Evolutionary conservation across 73 alveolate genomes (phyloP).

Genomic region (Tetrahymena thermophila): DNA sequence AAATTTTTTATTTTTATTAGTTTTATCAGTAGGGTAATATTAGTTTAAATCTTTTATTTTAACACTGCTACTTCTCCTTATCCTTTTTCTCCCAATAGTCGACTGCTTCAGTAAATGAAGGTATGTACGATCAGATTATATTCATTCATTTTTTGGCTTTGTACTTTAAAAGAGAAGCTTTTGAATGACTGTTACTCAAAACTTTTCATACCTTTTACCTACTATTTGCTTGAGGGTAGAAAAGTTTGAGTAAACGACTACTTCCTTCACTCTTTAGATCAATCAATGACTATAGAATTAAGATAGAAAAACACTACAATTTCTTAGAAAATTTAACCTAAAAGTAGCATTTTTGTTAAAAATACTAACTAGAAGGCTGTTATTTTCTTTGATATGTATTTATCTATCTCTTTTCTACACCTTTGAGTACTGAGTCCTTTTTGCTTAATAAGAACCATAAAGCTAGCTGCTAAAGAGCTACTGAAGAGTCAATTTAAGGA

Average conservation of each 20-base stretch:
- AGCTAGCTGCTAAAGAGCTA: neutral
- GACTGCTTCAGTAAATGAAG: neutral
- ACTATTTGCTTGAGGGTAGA: neutral
- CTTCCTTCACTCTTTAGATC: neutral
- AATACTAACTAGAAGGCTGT: neutral
- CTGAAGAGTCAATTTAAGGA: neutral
- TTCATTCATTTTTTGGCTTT: too few species aligned
- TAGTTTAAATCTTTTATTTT: too few species aligned
- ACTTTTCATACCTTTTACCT: neutral
- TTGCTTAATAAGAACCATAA: neutral
- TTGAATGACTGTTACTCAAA: neutral
- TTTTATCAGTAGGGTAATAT: too few species aligned
- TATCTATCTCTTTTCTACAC: neutral
- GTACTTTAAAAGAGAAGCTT: neutral
- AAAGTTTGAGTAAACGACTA: neutral
- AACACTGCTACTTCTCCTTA: neutral
- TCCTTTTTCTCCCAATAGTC: neutral
- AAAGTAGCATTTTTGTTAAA: neutral
- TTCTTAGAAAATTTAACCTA: neutral
- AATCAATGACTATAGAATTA: neutral
- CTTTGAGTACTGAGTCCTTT: neutral
- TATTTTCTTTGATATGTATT: neutral
- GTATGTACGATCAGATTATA: too few species aligned
- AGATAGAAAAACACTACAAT: neutral
- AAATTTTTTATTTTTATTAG: neutral